Conservation (phyloP, 2,329 filamentous ascomycete species). For the Venturia effusa region DNA sequence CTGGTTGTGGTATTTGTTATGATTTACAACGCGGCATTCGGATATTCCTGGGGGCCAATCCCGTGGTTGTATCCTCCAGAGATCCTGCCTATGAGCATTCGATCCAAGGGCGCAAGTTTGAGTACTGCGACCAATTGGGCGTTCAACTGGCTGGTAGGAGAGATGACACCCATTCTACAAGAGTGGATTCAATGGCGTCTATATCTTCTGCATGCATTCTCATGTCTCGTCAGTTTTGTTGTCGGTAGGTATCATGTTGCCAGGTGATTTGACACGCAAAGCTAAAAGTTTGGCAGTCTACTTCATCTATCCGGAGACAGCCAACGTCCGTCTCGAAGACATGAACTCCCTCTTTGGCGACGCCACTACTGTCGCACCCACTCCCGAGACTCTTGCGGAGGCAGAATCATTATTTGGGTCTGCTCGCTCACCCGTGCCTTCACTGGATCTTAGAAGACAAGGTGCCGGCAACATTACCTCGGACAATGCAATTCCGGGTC, state of each 20-base stretch:
- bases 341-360: conserved; percentile 95
- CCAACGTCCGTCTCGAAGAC: conserved; percentile 87
- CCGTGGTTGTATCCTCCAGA: conserved; percentile 99
- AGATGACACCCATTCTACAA: conserved; percentile 88
- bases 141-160: conserved; percentile 94
- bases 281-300: conserved; percentile 54
- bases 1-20: conserved; percentile 92
- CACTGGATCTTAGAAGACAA: conserved; percentile 56
- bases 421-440: conserved; percentile 64
- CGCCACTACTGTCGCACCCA: conserved; percentile 71
- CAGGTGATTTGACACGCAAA: conserved; percentile 10
- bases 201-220: conserved; percentile 93
- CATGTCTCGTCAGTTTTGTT: conserved; percentile 89
- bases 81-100: conserved; percentile 91
- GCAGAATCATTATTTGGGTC: conserved; percentile 70
- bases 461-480: conserved; percentile 29
- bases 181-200: conserved; percentile 87
- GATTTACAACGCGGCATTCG: conserved; percentile 96
- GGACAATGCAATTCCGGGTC: conserved; percentile 62
- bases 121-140: conserved; percentile 97
- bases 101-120: conserved; percentile 91
- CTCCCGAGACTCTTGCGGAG: conserved; percentile 67
- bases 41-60: conserved; percentile 95
- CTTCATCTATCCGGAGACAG: conserved; percentile 95
- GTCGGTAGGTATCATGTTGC: conserved; percentile 59